Percentiles rank a stretch among this genome's conserved stretches.
Conservation (phyloP, 225 moss, liverwort and hornwort species). For the Marchantia paleacea region DNA sequence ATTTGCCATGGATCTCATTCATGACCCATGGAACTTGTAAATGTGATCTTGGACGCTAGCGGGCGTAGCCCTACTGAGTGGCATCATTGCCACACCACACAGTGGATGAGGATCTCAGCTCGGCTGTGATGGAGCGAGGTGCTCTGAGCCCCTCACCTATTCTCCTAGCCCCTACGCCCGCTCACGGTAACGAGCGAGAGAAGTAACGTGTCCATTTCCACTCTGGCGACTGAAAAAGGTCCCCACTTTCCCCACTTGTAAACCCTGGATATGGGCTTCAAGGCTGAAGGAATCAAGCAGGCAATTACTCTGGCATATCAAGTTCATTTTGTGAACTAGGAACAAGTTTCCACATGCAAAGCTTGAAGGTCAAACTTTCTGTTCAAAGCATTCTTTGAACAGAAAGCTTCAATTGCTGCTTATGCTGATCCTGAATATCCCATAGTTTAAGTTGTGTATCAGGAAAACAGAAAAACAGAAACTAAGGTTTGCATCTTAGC, state of each 20-base stretch:
- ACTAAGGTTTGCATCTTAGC: no score
- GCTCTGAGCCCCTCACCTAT: no score
- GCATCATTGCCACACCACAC: neutral
- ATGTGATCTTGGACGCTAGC: neutral
- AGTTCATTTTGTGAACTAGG: no score
- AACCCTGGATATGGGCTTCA: neutral
- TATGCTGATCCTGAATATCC: no score
- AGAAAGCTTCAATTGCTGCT: no score
- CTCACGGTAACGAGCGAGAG: neutral
- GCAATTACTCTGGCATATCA: no score
- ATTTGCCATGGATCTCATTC: conserved; percentile 3
- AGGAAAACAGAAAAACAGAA: no score
- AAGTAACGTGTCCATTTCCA: neutral
- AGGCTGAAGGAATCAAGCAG: no score
- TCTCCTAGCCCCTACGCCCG: neutral
- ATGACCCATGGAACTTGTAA: conserved; percentile 3
- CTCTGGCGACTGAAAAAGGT: neutral
- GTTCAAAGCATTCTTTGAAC: no score
- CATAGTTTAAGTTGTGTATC: no score
- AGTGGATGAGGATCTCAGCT: conserved; percentile 11
- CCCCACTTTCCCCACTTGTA: neutral
- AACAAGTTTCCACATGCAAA: no score
- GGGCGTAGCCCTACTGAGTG: neutral
- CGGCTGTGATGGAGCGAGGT: neutral
- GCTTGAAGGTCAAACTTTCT: no score